A percentile compares a stretch with the other conserved stretches of the same genome.
Conservation (phyloP, 345 rosid species). For the Populus alba region DNA sequence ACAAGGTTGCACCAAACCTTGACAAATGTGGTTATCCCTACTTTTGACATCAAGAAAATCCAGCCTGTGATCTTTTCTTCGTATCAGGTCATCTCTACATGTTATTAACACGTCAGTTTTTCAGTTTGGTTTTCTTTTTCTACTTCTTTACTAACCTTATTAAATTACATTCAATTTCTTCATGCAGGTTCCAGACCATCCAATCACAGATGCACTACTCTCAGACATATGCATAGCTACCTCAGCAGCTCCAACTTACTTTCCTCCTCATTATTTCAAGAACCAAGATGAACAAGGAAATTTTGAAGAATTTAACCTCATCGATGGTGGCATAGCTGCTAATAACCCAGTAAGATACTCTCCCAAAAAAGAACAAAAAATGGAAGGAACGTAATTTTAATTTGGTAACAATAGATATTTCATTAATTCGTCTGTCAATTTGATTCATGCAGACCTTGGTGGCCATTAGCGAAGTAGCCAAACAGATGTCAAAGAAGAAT, state of each 20-base stretch:
- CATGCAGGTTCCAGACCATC: conserved; percentile 28
- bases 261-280: conserved; percentile 57
- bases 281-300: conserved; percentile 43
- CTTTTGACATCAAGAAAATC: conserved; percentile 66
- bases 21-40: conserved; percentile 61
- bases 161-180: neutral
- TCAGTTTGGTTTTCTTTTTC: neutral
- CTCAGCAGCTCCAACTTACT: conserved; percentile 69
- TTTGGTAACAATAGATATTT: neutral
- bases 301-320: conserved; percentile 50
- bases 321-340: conserved; percentile 71
- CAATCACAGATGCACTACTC: conserved; percentile 46
- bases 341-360: conserved; percentile 54
- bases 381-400: neutral
- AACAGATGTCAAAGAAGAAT: conserved; percentile 44
- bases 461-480: conserved; percentile 58
- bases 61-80: conserved; percentile 68
- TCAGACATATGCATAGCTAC: conserved; percentile 69
- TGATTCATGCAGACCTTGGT: conserved; percentile 53
- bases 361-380: neutral
- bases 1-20: conserved; percentile 52
- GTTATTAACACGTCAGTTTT: neutral
- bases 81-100: conserved; percentile 36
- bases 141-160: neutral
- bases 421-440: neutral